Evolutionary conservation across 2,329 filamentous ascomycete genomes (phyloP).

Genomic region (Venturia aucupariae): DNA sequence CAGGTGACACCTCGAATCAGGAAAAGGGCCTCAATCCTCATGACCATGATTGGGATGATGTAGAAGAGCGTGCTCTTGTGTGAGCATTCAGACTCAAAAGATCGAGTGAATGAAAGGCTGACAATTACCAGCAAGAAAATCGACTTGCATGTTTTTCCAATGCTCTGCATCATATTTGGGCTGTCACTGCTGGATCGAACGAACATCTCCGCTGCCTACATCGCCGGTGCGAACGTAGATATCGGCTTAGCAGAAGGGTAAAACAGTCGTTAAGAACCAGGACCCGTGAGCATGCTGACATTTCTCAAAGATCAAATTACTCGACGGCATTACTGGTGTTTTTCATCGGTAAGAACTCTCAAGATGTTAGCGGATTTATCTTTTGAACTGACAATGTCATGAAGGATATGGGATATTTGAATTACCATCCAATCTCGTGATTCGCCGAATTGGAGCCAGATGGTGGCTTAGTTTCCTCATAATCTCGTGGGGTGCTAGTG

Average conservation of each 20-base stretch:
- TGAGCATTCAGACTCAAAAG: not conserved
- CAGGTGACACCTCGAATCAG: not conserved
- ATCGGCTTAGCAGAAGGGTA: slow-evolving; percentile 14
- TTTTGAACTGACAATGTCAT: not conserved
- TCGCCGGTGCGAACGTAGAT: slow-evolving; percentile 19
- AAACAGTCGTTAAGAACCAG: not conserved
- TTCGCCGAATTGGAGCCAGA: slow-evolving; percentile 18
- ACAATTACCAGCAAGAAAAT: slow-evolving; percentile 19
- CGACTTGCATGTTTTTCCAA: slow-evolving; percentile 23
- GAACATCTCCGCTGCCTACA: slow-evolving; percentile 22
- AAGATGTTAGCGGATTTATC: no score
- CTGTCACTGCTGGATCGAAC: slow-evolving; percentile 17
- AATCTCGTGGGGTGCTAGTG: slow-evolving; percentile 20
- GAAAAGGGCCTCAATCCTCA: not conserved
- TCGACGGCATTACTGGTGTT: slow-evolving; percentile 21
- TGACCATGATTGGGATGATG: not conserved
- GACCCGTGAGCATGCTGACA: slow-evolving; percentile 16
- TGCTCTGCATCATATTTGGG: slow-evolving; percentile 20
- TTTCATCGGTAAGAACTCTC: slow-evolving; percentile 19
- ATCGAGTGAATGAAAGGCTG: not conserved
- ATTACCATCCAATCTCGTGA: slow-evolving; percentile 14
- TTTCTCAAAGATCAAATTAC: not conserved
- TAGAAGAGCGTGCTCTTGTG: not conserved
- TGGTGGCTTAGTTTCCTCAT: slow-evolving; percentile 21
- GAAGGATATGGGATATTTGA: slow-evolving; percentile 13